Evolutionary conservation across 2,329 filamentous ascomycete genomes (phyloP).

Genomic region (Metarhizium anisopliae): DNA sequence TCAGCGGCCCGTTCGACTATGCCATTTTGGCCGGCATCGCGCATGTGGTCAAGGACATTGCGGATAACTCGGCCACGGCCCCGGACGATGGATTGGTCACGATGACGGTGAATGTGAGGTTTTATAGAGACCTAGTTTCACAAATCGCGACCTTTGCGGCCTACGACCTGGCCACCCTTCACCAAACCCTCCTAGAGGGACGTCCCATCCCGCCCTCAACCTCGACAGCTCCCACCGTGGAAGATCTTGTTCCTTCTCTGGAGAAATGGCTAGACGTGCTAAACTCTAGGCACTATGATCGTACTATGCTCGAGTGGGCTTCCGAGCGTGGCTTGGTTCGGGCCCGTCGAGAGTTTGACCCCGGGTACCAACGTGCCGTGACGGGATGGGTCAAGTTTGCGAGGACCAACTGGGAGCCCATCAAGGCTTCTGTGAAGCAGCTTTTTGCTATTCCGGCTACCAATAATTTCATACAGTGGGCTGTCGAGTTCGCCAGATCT

Average conservation of each 20-base stretch:
- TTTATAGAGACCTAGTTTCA: background rate
- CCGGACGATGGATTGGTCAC: background rate
- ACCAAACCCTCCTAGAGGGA: background rate
- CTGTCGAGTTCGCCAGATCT: conserved; percentile 23
- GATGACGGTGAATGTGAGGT: background rate
- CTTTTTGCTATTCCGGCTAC: background rate
- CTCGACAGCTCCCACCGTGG: background rate
- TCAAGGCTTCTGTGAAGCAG: background rate
- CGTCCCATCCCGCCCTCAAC: background rate
- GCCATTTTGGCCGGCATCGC: background rate
- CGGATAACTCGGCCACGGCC: background rate
- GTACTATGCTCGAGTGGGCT: background rate
- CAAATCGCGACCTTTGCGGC: background rate
- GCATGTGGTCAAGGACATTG: background rate
- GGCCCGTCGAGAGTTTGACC: background rate
- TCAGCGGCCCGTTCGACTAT: background rate
- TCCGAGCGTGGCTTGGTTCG: background rate
- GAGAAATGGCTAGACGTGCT: background rate
- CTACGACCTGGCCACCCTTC: background rate
- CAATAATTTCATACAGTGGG: conserved; percentile 27
- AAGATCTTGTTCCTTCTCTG: background rate
- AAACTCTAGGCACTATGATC: background rate
- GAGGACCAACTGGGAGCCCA: background rate
- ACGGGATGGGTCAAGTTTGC: background rate
- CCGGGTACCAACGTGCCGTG: background rate